Evolutionary conservation across 2,329 filamentous ascomycete genomes (phyloP), one percentile per base, ranked within the genome.

Genomic region (Monascus ruber): DNA sequence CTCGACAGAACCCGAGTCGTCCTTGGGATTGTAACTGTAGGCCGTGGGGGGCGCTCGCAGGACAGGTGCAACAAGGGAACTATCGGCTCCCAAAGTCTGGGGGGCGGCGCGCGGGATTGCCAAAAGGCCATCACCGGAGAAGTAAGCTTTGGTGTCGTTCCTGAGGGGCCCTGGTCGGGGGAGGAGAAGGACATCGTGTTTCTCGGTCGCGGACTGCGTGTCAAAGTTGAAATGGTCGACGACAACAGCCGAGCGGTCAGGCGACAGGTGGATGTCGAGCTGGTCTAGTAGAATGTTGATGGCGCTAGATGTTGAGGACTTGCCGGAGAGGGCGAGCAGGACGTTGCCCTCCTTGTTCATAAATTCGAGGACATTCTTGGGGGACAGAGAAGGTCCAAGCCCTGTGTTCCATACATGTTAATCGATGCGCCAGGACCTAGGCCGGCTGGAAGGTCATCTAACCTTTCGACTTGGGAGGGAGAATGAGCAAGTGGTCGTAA

Each of bases 161-260:
- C 83, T 81, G 44, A 82, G 61, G 36, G 74, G 66, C 42, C 69
- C 66, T 4, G 87, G 84, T 29, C 77, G 72, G 33, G 83, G 76
- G 37, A 95, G 68, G 26, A 95, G 73, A 34, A 98, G 71, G 26
- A 94, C 84, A 64, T 96, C 86, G 65, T 98, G 91, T 56, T 79
- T 76, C 47, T 95, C 87, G 36, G 79, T 58, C 4, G 89, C 82
- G 32, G 82, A 85, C 27, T 75, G 51, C 41, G 74, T 72, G 56
- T 96, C 89, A 66, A 91, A 91, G 69, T 85, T 83, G 77, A 96
- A 95, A 71, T 98, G 91, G 65, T 96, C 91, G 45, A 96, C 81
- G 5, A 94, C 82, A 42, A 89, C 71, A 41, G 85, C 80, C 40
- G 82, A 85, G 55, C 88, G 85, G 64, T 94, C 89, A 29, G 77